Evolutionary conservation across 1,139 yeast species (phyloP).

Genomic region (Yamadazyma kanchanaburiensis): DNA sequence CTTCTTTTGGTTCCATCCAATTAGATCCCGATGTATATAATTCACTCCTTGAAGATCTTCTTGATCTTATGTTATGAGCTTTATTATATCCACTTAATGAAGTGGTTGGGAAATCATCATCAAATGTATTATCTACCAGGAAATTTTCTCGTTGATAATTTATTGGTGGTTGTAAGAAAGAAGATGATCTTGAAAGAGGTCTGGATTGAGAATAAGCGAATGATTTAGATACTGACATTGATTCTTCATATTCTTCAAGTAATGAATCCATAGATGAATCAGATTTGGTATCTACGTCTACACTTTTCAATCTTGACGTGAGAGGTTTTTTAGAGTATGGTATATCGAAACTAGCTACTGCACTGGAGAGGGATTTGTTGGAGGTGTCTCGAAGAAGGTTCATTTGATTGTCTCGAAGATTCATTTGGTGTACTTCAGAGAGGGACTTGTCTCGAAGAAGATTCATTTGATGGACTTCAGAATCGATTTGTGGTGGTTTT

Average conservation of each 20-base stretch:
- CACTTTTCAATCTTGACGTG: constrained; percentile 1
- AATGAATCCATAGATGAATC: constrained; percentile 50
- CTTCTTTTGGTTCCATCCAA: constrained; percentile 43
- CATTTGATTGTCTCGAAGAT: too few relatives aligned
- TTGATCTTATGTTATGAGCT: constrained; percentile 17
- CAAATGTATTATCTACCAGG: constrained; percentile 3
- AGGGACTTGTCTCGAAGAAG: too few relatives aligned
- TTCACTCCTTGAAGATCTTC: constrained; percentile 42
- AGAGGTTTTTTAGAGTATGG: constrained; percentile 1
- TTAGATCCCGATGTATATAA: constrained; percentile 38
- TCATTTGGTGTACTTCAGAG: too few relatives aligned
- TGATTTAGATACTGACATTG: constrained; percentile 29
- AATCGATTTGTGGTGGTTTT: constrained; percentile 8
- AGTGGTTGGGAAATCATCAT: constrained; percentile 32
- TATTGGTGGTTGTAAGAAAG: constrained; percentile 12
- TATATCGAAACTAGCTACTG: constrained; percentile 32
- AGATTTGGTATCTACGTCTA: constrained; percentile 16
- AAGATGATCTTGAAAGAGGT: constrained; percentile 24
- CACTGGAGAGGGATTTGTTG: constrained; percentile 23
- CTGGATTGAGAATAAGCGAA: constrained; percentile 22
- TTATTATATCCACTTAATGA: constrained; percentile 36
- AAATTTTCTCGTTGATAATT: constrained; percentile 8
- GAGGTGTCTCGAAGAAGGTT: constrained; percentile 19
- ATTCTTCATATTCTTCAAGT: constrained; percentile 50
- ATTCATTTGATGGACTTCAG: constrained; percentile 9